These are phyloP conservation scores for Penicillium diatomitis DNA, from an alignment of 495 filamentous ascomycete genomes.

Conservation along the genomic window DNA sequence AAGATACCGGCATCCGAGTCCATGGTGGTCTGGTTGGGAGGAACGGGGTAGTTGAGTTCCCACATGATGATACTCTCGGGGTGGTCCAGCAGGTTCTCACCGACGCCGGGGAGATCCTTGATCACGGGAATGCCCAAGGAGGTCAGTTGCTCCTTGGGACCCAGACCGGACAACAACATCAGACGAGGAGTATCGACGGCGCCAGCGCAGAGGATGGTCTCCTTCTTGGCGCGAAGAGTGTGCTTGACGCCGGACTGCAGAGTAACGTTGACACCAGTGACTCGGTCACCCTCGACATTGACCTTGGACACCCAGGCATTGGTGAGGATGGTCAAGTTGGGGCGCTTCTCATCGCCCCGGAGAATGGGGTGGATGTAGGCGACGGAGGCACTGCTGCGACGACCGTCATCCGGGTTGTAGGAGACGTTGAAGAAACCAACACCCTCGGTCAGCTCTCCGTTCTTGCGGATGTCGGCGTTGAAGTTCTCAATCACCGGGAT, in stretches of 20 bases:
- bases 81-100: conserved; percentile 72
- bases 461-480: conserved; percentile 63
- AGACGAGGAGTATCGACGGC: conserved; percentile 68
- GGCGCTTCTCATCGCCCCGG: conserved; percentile 60
- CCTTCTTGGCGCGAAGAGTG: conserved; percentile 50
- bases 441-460: conserved; percentile 57
- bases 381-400: conserved; percentile 69
- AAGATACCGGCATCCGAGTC: conserved; percentile 80
- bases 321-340: conserved; percentile 71
- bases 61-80: conserved; percentile 74
- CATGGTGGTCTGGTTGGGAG: conserved; percentile 72
- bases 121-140: conserved; percentile 58
- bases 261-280: conserved; percentile 57
- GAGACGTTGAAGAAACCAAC: conserved; percentile 79
- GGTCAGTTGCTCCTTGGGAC: conserved; percentile 54
- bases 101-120: conserved; percentile 66
- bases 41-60: conserved; percentile 71
- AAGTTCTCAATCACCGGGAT: conserved; percentile 74
- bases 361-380: conserved; percentile 84
- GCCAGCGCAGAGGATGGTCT: conserved; percentile 71
- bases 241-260: conserved; percentile 55
- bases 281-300: conserved; percentile 52
- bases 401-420: conserved; percentile 74
- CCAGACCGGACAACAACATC: conserved; percentile 70
- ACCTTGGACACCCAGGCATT: conserved; percentile 72